A percentile compares a stretch with the other conserved stretches of the same genome.
phyloP scores from a whole-genome alignment of 73 alveolate genomes.

The Paramecium bursaria region DNA sequence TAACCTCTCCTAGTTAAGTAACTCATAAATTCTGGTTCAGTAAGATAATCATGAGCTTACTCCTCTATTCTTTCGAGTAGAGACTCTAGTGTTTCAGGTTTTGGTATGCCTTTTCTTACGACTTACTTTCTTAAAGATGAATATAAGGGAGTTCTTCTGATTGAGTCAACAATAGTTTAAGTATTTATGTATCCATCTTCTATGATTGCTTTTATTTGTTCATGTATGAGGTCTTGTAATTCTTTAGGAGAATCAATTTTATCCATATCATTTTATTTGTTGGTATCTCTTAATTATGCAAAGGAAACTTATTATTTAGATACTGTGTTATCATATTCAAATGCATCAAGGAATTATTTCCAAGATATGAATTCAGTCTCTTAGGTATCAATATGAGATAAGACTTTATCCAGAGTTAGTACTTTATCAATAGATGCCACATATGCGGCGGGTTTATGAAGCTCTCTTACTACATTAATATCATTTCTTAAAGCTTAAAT shows the following conservation, averaged over 20 bases:
- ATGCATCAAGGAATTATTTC: constrained; percentile 62
- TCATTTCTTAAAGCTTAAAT: constrained; percentile 61
- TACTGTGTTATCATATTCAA: constrained; percentile 43
- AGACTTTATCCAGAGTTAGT: constrained; percentile 55
- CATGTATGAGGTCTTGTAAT: constrained; percentile 13
- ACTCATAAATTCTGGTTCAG: constrained; percentile 79
- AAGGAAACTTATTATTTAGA: constrained; percentile 28
- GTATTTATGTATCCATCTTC: constrained; percentile 60
- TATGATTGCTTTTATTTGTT: constrained; percentile 1
- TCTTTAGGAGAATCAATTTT: constrained; percentile 43
- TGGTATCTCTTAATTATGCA: constrained; percentile 33
- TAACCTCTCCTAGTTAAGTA: constrained; percentile 89
- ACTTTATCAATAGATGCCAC: constrained; percentile 65
- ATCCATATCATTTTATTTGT: constrained; percentile 33
- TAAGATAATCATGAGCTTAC: constrained; percentile 72
- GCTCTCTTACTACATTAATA: constrained; percentile 56
- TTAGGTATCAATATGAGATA: constrained; percentile 56
- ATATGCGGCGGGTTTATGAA: constrained; percentile 60
- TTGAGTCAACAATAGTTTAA: constrained; percentile 13
- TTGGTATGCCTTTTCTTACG: constrained; percentile 28
- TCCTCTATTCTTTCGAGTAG: constrained; percentile 84
- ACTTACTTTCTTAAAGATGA: constrained; percentile 38
- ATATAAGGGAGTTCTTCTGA: constrained; percentile 59
- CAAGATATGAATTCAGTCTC: constrained; percentile 59
- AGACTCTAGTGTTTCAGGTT: constrained; percentile 76